Evolutionary conservation across 768 basidiomycete genomes (phyloP), one percentile per base, ranked within the genome.

Genomic region (Leccinum barrowsii): DNA sequence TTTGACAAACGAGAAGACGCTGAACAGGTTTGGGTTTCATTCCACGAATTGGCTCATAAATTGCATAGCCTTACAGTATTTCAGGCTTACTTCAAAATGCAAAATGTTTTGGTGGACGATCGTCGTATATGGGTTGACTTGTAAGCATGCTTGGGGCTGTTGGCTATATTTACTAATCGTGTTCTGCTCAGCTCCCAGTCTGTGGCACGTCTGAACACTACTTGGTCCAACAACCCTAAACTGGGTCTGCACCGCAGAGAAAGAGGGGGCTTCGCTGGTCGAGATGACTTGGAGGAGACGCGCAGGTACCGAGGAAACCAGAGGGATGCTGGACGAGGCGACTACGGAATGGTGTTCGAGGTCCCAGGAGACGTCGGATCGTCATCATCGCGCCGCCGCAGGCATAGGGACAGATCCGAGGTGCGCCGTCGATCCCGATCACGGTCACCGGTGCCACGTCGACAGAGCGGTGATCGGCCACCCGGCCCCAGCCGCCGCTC

Each of bases 61-160:
- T 46, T 13, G 32, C 54, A 56, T 42, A 37, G 30, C 13, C 56
- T 66, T 30, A 66, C 57, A 40, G 48, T 22, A 34, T 37, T 52
- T 3, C 63, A 94, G 90, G 97, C 93, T 8, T 99, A 98, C 73
- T 95, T 98, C 77, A 99, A 98, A 74, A 99, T 99, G 97, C 97
- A 98, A 71, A 98, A 98, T 66, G 97, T 98, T 0, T 78, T 99
- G 11, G 90, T 99, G 12, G 97, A 99, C 69, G 97, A 99, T 73
- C 84, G 94, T 13, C 85, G 97, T 12, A 98, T 99, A 67, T 98
- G 96, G 93, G 96, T 99, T 61, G 97, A 98, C 75, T 98, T 99
- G 89, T 95, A 65, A 60, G 89, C 80, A n/a, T 37, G 47, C 50
- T 54, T 50, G 34, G 30, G 34, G 10, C 50, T 44, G 49, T 30